Percentiles rank a stretch among this genome's conserved stretches.
Conservation (phyloP, 2,329 filamentous ascomycete species). For the Tolypocladium amazonense region DNA sequence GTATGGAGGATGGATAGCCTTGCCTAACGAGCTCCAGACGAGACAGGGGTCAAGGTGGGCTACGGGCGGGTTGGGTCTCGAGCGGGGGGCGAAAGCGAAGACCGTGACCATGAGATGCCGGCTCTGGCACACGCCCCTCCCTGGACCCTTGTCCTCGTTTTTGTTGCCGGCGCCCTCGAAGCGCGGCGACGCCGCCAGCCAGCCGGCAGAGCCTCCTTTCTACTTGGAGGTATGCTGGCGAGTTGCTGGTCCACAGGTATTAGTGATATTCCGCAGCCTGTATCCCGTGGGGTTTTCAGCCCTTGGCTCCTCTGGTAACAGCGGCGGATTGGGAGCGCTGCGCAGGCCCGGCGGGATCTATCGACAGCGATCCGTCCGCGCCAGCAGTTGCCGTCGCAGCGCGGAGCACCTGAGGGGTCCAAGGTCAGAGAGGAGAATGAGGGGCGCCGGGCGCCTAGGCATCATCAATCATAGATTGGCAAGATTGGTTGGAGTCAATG, state of each 20-base stretch:
- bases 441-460: neutral
- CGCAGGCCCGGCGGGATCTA: neutral
- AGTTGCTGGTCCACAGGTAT: neutral
- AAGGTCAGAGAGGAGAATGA: neutral
- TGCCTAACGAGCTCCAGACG: neutral
- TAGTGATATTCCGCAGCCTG: neutral
- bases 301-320: neutral
- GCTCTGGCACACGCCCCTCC: neutral
- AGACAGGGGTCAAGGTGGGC: neutral
- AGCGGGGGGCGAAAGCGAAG: neutral
- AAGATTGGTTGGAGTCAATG: neutral
- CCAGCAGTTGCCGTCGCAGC: neutral
- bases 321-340: neutral
- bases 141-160: neutral
- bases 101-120: neutral
- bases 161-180: neutral
- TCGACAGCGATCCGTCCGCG: neutral
- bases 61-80: neutral
- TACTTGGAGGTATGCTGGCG: neutral
- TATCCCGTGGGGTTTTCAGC: neutral
- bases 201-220: neutral
- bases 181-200: neutral
- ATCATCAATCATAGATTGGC: neutral
- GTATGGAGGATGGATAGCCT: neutral
- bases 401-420: neutral